Base-by-base conservation (phyloP, 2,329 filamentous ascomycete species). In the Colletotrichum sp. region DNA sequence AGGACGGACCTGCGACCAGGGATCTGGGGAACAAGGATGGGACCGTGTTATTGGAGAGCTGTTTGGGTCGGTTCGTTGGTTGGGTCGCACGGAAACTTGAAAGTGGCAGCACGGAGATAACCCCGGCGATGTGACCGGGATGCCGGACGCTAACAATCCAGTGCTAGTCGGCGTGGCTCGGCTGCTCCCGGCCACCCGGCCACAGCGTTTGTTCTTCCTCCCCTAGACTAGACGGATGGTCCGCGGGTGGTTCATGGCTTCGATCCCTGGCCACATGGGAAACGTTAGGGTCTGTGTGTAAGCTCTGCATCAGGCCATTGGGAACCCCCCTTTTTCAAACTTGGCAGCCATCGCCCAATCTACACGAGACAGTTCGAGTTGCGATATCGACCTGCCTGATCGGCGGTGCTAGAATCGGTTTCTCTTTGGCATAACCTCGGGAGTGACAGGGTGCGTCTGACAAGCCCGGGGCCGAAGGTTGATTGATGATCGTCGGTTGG, bases 171-270 rank as follows among this genome's bases (percentile, higher is more conserved):
- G 65, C 30, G 59, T 65, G 32, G 24, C 34, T 74, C 65, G 65
- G 74, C 70, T 61, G 70, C 74, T 74, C 59, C 70, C 71, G 59
- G 69, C 24, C 72, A 48, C 34, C 32, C 26, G 55, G 66, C 43
- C 43, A 18, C 57, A 39, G n/a, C 28, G 26, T 59, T 24, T 55
- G 26, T 57, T 39, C 30, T 16, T 43, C 24, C 36, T 13, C 67
- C 63, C 32, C 52, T 18, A 52, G 39, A 24, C 9, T 55, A 15
- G 55, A n/a, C 43, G 43, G 43, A 24, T 57, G 32, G 12, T 32
- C 24, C 15, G 43, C 43, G n/a, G 43, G n/a, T 52, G 43, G 43
- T 52, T 52, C 16, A 15, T 16, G 52, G 21, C 21, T 59, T 64
- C 15, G 26, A 32, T 32, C 48, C 21, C 7, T 5, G 30, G 21